Conservation (phyloP, 1,139 yeast species). For the Casaregolazyma lundiana region DNA sequence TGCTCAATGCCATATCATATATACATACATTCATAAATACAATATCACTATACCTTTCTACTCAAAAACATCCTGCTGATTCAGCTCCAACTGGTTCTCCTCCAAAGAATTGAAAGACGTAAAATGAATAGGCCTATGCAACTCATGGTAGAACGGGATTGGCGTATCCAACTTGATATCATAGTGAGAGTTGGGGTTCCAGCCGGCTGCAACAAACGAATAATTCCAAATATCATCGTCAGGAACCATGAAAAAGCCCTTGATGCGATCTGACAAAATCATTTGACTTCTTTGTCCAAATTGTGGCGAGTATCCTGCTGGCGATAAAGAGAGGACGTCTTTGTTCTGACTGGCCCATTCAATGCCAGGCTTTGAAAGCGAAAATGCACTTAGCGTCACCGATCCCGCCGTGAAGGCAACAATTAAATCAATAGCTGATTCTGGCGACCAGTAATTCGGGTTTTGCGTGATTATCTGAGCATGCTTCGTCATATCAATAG, state of each 20-base stretch:
- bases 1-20: too few relatives aligned
- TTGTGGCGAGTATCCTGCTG: conserved; percentile 58
- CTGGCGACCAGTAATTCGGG: conserved; percentile 32
- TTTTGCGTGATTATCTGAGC: conserved; percentile 41
- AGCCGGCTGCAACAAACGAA: conserved; percentile 81
- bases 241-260: conserved; percentile 86
- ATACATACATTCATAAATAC: too few relatives aligned
- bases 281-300: conserved; percentile 67
- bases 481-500: conserved; percentile 66
- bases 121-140: conserved; percentile 88
- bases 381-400: conserved; percentile 66
- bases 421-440: conserved; percentile 51
- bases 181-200: conserved; percentile 60
- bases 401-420: conserved; percentile 83
- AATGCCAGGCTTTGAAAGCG: conserved; percentile 58
- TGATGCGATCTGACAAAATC: conserved; percentile 66
- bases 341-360: conserved; percentile 71
- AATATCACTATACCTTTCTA: conserved; percentile 23
- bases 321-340: conserved; percentile 44
- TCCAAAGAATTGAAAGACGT: conserved; percentile 67
- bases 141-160: conserved; percentile 71
- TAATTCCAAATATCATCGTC: conserved; percentile 85
- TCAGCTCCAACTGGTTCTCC: conserved; percentile 58
- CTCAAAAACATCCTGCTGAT: conserved; percentile 68
- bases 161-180: conserved; percentile 75